Conservation (phyloP, 1,284 basidiomycete species). For the Malassezia arunalokei region DNA sequence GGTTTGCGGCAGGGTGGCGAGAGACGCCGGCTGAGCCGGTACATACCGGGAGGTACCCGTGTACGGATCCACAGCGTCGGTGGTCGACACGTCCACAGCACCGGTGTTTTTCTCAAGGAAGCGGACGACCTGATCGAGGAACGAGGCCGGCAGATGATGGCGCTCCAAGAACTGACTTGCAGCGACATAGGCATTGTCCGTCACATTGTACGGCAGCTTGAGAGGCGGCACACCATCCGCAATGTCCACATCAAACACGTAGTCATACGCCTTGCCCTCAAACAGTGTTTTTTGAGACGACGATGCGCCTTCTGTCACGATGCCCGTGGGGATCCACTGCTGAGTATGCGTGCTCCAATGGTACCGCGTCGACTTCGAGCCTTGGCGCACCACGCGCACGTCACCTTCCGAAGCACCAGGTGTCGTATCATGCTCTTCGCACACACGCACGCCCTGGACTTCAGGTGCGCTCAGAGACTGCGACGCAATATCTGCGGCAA, state of each 20-base stretch:
- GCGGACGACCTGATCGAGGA: slow-evolving; percentile 77
- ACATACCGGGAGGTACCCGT: slow-evolving; percentile 65
- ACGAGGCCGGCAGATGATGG: slow-evolving; percentile 70
- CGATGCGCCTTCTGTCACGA: slow-evolving; percentile 87
- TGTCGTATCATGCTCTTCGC: slow-evolving; percentile 47
- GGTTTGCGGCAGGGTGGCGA: slow-evolving; percentile 32
- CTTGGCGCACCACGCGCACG: slow-evolving; percentile 59
- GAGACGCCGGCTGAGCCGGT: slow-evolving; percentile 44
- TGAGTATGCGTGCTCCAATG: slow-evolving; percentile 60
- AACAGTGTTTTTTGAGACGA: slow-evolving; percentile 73
- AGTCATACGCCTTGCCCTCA: slow-evolving; percentile 84
- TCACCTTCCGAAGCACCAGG: slow-evolving; percentile 81
- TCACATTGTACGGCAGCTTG: slow-evolving; percentile 76
- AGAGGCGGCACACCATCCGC: slow-evolving; percentile 81
- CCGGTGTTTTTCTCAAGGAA: slow-evolving; percentile 86
- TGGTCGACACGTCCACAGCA: slow-evolving; percentile 57
- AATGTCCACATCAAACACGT: slow-evolving; percentile 95
- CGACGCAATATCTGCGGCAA: slow-evolving; percentile 29
- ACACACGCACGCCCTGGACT: slow-evolving; percentile 57
- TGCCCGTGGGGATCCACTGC: slow-evolving; percentile 83
- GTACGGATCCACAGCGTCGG: slow-evolving; percentile 69
- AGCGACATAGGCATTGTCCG: slow-evolving; percentile 77
- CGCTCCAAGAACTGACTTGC: slow-evolving; percentile 75
- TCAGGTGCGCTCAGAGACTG: slow-evolving; percentile 50
- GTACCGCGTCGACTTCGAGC: slow-evolving; percentile 31